phyloP scores from a whole-genome alignment of 495 filamentous ascomycete genomes.

The Bombardia bombarda region DNA sequence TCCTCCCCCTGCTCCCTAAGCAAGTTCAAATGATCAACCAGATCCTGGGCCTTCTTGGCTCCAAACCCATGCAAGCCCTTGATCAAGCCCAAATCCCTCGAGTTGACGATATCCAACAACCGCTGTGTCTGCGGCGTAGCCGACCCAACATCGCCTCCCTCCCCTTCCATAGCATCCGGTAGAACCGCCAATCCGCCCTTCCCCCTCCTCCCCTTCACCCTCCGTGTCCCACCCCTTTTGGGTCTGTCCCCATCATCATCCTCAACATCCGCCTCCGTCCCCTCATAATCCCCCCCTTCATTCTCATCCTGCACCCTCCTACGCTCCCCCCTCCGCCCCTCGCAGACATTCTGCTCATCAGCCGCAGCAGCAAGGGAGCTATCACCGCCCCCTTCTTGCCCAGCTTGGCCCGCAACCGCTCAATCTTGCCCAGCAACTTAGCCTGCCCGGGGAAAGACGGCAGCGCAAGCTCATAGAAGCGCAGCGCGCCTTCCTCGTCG shows the following conservation, averaged over 20 bases:
- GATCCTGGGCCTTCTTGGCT: conserved; percentile 55
- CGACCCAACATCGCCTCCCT: conserved; percentile 26
- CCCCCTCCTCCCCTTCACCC: neutral
- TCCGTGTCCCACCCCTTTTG: conserved; percentile 16
- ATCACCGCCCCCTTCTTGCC: too few species aligned
- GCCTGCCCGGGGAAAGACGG: conserved; percentile 81
- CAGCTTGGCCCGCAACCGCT: conserved; percentile 54
- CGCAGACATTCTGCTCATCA: too few species aligned
- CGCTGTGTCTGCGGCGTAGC: conserved; percentile 56
- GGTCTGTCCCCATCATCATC: conserved; percentile 27
- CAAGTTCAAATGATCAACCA: conserved; percentile 51
- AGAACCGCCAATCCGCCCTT: too few species aligned
- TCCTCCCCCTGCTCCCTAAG: conserved; percentile 37
- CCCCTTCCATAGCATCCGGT: conserved; percentile 31
- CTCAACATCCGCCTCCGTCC: conserved; percentile 40
- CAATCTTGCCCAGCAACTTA: conserved; percentile 74
- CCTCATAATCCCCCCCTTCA: conserved; percentile 7
- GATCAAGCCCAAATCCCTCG: conserved; percentile 62
- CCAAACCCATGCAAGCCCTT: conserved; percentile 65
- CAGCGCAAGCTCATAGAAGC: conserved; percentile 77
- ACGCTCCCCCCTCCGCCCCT: too few species aligned
- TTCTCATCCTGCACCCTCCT: too few species aligned
- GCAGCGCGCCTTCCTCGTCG: conserved; percentile 68
- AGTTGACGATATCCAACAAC: conserved; percentile 80
- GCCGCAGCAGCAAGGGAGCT: conserved; percentile 15